Evolutionary conservation across 345 rosid genomes (phyloP).

Genomic region (Atalantia buxifolia): DNA sequence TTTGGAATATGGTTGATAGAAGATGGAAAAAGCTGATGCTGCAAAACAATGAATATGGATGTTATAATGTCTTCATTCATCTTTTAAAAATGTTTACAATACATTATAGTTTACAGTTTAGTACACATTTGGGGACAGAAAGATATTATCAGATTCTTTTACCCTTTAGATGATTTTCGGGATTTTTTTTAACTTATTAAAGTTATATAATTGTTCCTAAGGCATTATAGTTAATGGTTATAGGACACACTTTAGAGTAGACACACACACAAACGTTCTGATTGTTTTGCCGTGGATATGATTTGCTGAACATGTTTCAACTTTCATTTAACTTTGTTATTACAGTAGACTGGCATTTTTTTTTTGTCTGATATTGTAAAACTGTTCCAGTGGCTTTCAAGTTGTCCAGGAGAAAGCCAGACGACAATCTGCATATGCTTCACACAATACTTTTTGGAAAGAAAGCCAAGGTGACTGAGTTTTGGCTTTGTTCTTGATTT

Average conservation of each 20-base stretch:
- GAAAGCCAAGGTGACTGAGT: slow-evolving; percentile 80
- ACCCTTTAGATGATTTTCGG: not conserved
- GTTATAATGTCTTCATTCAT: not conserved
- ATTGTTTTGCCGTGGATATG: too few species aligned
- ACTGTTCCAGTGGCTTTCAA: slow-evolving; percentile 88
- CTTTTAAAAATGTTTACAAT: not conserved
- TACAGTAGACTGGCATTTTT: slow-evolving; percentile 7
- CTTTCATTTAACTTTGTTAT: slow-evolving; percentile 6
- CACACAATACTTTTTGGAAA: slow-evolving; percentile 86
- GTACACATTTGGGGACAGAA: not conserved
- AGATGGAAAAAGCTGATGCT: not conserved
- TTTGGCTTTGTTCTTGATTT: slow-evolving; percentile 7
- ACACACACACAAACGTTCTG: too few species aligned
- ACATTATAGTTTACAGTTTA: not conserved
- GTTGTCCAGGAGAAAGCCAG: slow-evolving; percentile 92
- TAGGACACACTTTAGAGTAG: too few species aligned
- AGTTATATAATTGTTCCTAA: too few species aligned
- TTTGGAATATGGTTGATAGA: not conserved
- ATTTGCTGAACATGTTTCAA: not conserved
- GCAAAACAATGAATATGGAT: not conserved
- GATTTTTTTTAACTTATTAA: not conserved
- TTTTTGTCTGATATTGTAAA: slow-evolving; percentile 23
- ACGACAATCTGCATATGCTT: slow-evolving; percentile 73
- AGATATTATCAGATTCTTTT: not conserved
- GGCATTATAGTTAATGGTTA: too few species aligned